A percentile compares a stretch with the other conserved stretches of the same genome.
phyloP scores from a whole-genome alignment of 805 yeast species.

The Kuraishia floccosa region DNA sequence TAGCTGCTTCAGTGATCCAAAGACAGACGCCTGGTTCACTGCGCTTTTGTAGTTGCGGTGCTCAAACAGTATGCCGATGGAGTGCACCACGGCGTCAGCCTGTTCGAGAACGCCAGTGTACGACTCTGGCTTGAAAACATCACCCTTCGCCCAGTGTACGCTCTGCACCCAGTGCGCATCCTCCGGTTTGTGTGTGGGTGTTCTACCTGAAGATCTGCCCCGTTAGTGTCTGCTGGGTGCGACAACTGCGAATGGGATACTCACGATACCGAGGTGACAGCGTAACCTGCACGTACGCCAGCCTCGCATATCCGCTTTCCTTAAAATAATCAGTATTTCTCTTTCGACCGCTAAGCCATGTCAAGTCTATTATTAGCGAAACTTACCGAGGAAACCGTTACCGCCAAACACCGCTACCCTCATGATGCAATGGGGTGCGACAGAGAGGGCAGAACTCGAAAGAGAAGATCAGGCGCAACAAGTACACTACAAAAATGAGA shows the following conservation, averaged over 20 bases:
- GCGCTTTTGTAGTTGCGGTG: slow-evolving; percentile 54
- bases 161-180: slow-evolving; percentile 38
- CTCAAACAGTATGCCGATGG: slow-evolving; percentile 69
- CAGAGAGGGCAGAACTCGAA: too few relatives aligned
- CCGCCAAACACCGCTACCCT: slow-evolving; percentile 95
- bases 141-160: slow-evolving; percentile 58
- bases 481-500: too few relatives aligned
- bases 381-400: slow-evolving; percentile 59
- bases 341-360: neutral
- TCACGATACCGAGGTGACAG: slow-evolving; percentile 55
- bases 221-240: too few relatives aligned
- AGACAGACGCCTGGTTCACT: slow-evolving; percentile 35
- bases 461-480: too few relatives aligned
- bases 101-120: slow-evolving; percentile 35
- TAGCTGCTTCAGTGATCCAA: too few relatives aligned
- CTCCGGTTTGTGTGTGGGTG: slow-evolving; percentile 17
- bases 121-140: slow-evolving; percentile 53
- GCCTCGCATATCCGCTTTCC: slow-evolving; percentile 63
- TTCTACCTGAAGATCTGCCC: slow-evolving; percentile 42
- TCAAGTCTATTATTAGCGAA: neutral
- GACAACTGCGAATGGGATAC: slow-evolving; percentile 7
- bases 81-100: slow-evolving; percentile 66
- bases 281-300: slow-evolving; percentile 49
- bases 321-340: slow-evolving; percentile 1
- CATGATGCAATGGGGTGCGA: too few relatives aligned